Conservation (phyloP, 2,329 filamentous ascomycete species). For the Paraphaeosphaeria sporulosa region DNA sequence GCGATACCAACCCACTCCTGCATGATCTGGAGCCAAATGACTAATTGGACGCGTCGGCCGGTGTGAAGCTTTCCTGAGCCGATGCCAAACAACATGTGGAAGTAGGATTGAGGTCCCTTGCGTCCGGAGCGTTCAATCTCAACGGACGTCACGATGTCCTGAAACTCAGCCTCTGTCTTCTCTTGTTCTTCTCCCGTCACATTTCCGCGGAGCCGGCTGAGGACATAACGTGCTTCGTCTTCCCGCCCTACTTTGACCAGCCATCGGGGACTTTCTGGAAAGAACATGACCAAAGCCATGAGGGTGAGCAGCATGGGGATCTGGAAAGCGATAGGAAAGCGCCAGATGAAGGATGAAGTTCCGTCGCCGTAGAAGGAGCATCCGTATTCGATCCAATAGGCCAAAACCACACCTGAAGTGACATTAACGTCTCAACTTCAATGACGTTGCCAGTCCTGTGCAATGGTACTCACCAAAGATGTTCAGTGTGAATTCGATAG, state of each 20-base stretch:
- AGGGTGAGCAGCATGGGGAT: conserved; percentile 69
- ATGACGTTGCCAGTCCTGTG: not conserved
- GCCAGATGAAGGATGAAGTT: conserved; percentile 67
- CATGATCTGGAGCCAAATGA: conserved; percentile 75
- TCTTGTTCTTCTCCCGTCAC: conserved; percentile 53
- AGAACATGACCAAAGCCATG: conserved; percentile 66
- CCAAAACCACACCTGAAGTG: conserved; percentile 59
- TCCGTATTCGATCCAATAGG: conserved; percentile 63
- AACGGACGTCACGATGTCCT: conserved; percentile 71
- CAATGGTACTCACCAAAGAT: conserved; percentile 62
- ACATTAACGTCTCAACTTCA: too few species aligned
- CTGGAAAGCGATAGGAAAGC: conserved; percentile 75
- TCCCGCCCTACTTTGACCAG: conserved; percentile 71
- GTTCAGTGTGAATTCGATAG: conserved; percentile 76
- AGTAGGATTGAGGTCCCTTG: conserved; percentile 63
- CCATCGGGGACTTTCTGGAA: conserved; percentile 74
- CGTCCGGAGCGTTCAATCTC: conserved; percentile 61
- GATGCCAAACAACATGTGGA: conserved; percentile 71
- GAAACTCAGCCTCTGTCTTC: conserved; percentile 62
- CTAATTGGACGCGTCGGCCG: conserved; percentile 72
- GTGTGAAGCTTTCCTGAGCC: conserved; percentile 72
- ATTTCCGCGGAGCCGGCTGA: conserved; percentile 69
- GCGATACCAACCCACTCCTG: conserved; percentile 76
- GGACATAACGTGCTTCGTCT: conserved; percentile 72
- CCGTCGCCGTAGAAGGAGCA: conserved; percentile 68